These are phyloP conservation scores for Puccinia triticina DNA, from an alignment of 1,284 basidiomycete genomes.

Conservation along the genomic window DNA sequence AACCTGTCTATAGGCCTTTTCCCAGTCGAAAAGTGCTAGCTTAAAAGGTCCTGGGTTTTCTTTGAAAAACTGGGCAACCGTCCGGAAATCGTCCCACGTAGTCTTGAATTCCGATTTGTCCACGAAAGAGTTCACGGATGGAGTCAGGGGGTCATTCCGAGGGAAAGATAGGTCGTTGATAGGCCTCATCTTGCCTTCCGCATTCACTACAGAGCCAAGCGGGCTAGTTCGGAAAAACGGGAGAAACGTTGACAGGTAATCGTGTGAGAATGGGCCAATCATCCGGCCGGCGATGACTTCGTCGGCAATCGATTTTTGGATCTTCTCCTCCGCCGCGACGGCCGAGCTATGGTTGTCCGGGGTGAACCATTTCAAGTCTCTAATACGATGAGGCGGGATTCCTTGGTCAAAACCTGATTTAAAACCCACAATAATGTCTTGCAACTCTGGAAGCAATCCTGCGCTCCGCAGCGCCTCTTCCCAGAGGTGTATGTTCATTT, in stretches of 20 bases:
- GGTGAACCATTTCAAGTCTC: not conserved
- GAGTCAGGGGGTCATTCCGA: too few species aligned
- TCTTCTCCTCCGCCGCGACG: not conserved
- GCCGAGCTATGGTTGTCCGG: not conserved
- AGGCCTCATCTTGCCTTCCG: not conserved
- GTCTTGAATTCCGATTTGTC: too few species aligned
- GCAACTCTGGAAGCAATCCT: not conserved
- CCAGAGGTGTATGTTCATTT: not conserved
- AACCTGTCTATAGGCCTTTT: too few species aligned
- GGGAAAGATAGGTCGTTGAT: conserved; percentile 5
- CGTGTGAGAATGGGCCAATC: conserved; percentile 10
- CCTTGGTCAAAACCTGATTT: conserved; percentile 10
- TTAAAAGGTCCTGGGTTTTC: too few species aligned
- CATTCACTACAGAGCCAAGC: conserved; percentile 15
- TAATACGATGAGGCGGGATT: not conserved
- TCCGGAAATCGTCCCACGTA: too few species aligned
- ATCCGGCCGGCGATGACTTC: not conserved
- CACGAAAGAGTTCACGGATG: too few species aligned
- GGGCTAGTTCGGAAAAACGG: too few species aligned
- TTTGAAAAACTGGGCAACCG: too few species aligned
- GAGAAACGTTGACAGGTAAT: not conserved
- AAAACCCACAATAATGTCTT: not conserved
- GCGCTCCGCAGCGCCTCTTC: not conserved
- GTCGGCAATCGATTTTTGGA: not conserved
- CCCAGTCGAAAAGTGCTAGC: too few species aligned